Evolutionary conservation across 75 land plant genomes (phyloP).

Genomic region (Cryptomeria japonica): DNA sequence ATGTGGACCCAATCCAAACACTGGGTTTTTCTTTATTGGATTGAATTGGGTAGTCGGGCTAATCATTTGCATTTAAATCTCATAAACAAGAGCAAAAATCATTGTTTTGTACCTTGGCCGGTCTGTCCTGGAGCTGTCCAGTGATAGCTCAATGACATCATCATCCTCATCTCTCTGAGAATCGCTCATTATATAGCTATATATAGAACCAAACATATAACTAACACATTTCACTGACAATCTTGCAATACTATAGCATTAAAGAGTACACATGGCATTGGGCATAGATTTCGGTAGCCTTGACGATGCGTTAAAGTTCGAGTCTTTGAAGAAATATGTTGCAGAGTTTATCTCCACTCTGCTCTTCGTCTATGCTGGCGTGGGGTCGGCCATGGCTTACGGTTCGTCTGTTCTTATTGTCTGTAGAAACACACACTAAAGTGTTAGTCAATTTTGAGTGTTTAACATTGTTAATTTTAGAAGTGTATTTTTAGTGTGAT

Average conservation of each 20-base stretch:
- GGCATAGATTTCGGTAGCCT: not conserved
- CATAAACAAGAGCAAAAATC: not conserved
- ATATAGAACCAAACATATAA: not conserved
- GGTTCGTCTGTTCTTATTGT: not conserved
- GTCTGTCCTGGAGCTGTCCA: not conserved
- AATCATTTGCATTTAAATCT: not conserved
- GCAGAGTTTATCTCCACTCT: conserved; percentile 71
- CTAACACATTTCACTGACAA: not conserved
- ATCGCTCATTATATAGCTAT: not conserved
- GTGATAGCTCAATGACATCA: not conserved
- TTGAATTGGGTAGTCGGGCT: not conserved
- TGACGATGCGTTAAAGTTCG: not conserved
- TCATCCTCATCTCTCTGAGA: not conserved
- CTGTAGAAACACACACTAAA: too few relatives aligned
- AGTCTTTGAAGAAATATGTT: conserved; percentile 37
- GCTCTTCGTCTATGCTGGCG: conserved; percentile 73
- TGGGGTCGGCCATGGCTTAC: conserved; percentile 61
- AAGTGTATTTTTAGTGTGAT: too few relatives aligned
- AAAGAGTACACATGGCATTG: not conserved
- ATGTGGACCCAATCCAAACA: not conserved
- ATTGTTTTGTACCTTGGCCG: not conserved
- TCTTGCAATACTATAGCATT: not conserved
- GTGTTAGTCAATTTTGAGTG: too few relatives aligned
- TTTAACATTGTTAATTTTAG: too few relatives aligned
- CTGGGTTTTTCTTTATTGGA: too few relatives aligned